phyloP scores from a whole-genome alignment of 2,329 filamentous ascomycete species.

The Aspergillus versicolor region DNA sequence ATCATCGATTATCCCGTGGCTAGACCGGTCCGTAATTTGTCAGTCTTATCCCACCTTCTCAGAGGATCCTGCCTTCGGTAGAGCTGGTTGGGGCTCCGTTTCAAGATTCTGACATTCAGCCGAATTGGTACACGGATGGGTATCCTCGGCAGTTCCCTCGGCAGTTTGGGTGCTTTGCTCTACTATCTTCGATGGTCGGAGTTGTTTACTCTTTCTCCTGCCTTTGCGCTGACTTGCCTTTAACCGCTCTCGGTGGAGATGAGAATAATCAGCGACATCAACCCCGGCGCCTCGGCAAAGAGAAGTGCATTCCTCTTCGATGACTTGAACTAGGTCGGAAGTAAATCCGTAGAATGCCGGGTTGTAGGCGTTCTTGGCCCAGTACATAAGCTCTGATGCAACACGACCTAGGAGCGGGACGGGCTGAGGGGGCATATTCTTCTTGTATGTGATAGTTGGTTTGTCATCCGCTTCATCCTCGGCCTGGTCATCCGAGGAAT shows the following conservation, averaged over 20 bases:
- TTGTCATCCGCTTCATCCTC: slow-evolving; percentile 28
- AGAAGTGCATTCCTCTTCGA: slow-evolving; percentile 39
- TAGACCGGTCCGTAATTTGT: background rate
- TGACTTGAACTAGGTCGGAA: slow-evolving; percentile 34
- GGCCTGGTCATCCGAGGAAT: slow-evolving; percentile 15
- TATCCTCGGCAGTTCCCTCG: background rate
- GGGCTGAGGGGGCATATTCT: slow-evolving; percentile 19
- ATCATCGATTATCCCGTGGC: background rate
- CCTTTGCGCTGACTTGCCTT: slow-evolving; percentile 23
- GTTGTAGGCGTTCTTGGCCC: slow-evolving; percentile 46
- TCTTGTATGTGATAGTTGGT: slow-evolving; percentile 5
- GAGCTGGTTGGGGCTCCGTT: background rate
- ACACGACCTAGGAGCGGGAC: slow-evolving; percentile 39
- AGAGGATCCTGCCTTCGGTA: background rate
- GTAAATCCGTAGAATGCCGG: slow-evolving; percentile 45
- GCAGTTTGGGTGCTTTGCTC: background rate
- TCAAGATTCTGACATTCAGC: background rate
- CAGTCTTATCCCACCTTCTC: background rate
- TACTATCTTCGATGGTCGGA: slow-evolving; percentile 12
- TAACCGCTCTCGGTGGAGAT: slow-evolving; percentile 22
- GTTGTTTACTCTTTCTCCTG: slow-evolving; percentile 23
- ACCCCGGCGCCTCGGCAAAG: slow-evolving; percentile 38
- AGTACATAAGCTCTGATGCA: slow-evolving; percentile 42
- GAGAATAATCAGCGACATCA: slow-evolving; percentile 31
- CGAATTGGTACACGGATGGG: background rate